Base-by-base conservation (phyloP, 768 basidiomycete species). In the Aureoboletus auriporus region DNA sequence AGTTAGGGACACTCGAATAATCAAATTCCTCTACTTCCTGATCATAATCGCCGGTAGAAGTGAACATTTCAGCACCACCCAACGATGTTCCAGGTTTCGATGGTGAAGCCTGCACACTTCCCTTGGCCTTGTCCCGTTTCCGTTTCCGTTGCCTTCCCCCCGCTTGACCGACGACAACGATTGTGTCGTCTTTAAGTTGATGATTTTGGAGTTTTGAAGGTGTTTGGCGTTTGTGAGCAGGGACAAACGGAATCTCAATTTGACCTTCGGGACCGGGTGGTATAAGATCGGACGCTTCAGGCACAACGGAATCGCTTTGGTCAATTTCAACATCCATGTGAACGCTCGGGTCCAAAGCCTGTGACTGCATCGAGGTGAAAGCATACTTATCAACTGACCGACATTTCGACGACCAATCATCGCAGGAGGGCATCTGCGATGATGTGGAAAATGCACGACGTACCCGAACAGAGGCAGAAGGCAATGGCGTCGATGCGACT, bases 241-340 rank as follows among this genome's bases (percentile, higher is more conserved):
- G 90, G 8, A 94, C 74, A 54, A 84, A 94, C 1, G 91, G 82
- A 7, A 93, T 78, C 65, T 91, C 89, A 31, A 80, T 75, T 45
- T 82, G 76, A 65, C 74, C 76, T 20, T 69, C 71, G 10, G 58
- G 53, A 20, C 66, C 62, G 6, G 62, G 48, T 35, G 56, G 63
- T 43, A 60, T 58, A 46, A 53, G 38, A 43, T 44, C 49, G 46
- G 59, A 34, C 44, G 20, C 26, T 17, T 41, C 43, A n/a, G 42
- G 29, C 9, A 29, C 27, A 28, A 33, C 29, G 7, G 45, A 11
- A 14, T 42, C 35, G 8, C 7, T 12, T 42, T 39, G 43, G 14
- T 40, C 41, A 6, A 51, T 37, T 28, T 44, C 49, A 16, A 44
- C 31, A 16, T 53, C 26, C 28, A 36, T 42, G n/a, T 38, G 17